phyloP scores from a whole-genome alignment of 352 stramenopile species.

The Saprolegnia diclina region DNA sequence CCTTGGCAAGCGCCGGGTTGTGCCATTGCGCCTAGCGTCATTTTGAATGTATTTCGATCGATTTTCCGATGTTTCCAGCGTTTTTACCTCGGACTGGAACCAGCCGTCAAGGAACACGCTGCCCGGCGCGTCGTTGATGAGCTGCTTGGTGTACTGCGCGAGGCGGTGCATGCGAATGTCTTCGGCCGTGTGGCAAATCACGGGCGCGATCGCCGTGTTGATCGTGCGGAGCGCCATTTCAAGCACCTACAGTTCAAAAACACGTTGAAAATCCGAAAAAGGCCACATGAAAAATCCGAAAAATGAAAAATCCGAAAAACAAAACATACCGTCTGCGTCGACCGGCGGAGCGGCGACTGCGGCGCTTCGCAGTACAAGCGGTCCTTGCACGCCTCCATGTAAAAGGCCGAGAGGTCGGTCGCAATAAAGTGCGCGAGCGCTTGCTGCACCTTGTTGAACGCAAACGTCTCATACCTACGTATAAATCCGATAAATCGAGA shows the following conservation, averaged over 20 bases:
- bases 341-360: slow-evolving; percentile 69
- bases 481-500: slow-evolving; percentile 33
- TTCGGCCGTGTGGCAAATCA: slow-evolving; percentile 95
- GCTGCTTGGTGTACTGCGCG: slow-evolving; percentile 41
- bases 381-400: slow-evolving; percentile 97
- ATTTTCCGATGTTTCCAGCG: slow-evolving; percentile 34
- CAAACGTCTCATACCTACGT: slow-evolving; percentile 52
- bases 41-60: neutral
- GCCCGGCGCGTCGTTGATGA: slow-evolving; percentile 48
- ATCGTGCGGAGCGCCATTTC: slow-evolving; percentile 60
- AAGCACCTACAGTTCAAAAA: slow-evolving; percentile 32
- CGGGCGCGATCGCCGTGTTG: slow-evolving; percentile 70
- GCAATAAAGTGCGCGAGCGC: slow-evolving; percentile 90
- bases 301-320: neutral
- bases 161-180: slow-evolving; percentile 92
- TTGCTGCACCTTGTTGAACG: slow-evolving; percentile 91
- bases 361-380: slow-evolving; percentile 93
- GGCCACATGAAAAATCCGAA: neutral
- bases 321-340: slow-evolving; percentile 77
- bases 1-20: slow-evolving; percentile 47
- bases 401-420: slow-evolving; percentile 96
- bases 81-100: slow-evolving; percentile 38
- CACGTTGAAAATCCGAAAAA: neutral
- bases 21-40: slow-evolving; percentile 36
- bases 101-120: slow-evolving; percentile 68